Evolutionary conservation across 2,329 filamentous ascomycete species (phyloP).

Genomic region (Botrytis fragariae): DNA sequence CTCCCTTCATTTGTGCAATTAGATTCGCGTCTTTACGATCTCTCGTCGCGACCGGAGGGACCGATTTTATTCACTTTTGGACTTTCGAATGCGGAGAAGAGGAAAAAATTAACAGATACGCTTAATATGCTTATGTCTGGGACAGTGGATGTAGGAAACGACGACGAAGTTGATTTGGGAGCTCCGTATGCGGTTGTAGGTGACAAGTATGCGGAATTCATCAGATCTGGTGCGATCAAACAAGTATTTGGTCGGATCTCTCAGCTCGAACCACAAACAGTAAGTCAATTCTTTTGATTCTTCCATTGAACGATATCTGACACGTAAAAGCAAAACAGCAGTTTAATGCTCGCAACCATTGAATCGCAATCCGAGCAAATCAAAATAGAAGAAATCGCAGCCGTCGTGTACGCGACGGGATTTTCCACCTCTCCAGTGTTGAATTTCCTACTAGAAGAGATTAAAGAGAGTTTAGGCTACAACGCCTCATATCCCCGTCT

Average conservation of each 20-base stretch:
- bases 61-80: conserved; percentile 1
- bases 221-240: conserved; percentile 27
- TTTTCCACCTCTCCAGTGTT: conserved; percentile 9
- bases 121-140: background rate
- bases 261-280: background rate
- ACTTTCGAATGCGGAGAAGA: background rate
- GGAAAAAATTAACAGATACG: background rate
- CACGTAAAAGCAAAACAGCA: background rate
- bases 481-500: background rate
- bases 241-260: conserved; percentile 23
- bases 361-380: background rate
- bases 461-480: background rate
- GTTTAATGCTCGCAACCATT: background rate
- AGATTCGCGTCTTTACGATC: background rate
- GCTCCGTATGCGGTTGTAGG: conserved; percentile 28
- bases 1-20: background rate
- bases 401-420: conserved; percentile 7
- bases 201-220: conserved; percentile 28
- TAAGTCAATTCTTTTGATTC: background rate
- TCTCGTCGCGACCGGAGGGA: background rate
- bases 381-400: conserved; percentile 2
- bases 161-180: background rate
- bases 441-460: background rate
- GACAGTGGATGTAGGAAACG: background rate
- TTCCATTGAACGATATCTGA: background rate